A percentile compares a stretch with the other conserved stretches of the same genome.
Evolutionary conservation across 805 yeast genomes (phyloP).

Genomic region (Ascoidea asiatica): DNA sequence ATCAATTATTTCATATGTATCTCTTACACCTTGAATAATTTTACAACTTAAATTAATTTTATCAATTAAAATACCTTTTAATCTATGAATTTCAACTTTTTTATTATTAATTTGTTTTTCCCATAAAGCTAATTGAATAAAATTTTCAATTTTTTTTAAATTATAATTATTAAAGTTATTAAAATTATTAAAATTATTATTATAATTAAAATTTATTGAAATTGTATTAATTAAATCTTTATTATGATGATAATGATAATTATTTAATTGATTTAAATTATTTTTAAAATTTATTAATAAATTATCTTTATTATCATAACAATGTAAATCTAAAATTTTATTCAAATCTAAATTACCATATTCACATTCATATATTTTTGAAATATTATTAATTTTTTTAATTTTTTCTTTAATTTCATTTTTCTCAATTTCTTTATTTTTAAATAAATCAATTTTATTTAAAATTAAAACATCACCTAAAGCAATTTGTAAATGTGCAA

Average conservation of each 20-base stretch:
- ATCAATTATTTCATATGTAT: conserved; percentile 71
- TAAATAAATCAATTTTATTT: conserved; percentile 60
- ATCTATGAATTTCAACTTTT: conserved; percentile 59
- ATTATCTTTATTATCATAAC: conserved; percentile 41
- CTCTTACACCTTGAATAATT: conserved; percentile 86
- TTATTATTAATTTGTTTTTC: conserved; percentile 33
- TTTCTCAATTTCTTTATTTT: conserved; percentile 14
- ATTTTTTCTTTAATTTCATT: conserved; percentile 25
- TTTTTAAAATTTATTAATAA: conserved; percentile 12
- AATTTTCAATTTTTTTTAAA: conserved; percentile 36
- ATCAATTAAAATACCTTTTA: conserved; percentile 58
- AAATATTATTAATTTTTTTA: conserved; percentile 46
- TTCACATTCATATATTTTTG: conserved; percentile 52
- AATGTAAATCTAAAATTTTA: conserved; percentile 62
- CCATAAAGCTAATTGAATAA: conserved; percentile 71
- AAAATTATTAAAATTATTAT: conserved; percentile 29
- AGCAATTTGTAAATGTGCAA: conserved; percentile 85
- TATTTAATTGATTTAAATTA: conserved; percentile 12
- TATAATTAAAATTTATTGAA: conserved; percentile 21
- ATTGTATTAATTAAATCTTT: not conserved
- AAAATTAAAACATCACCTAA: conserved; percentile 73
- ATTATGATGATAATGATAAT: conserved; percentile 8
- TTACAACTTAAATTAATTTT: conserved; percentile 22
- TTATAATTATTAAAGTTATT: conserved; percentile 18
- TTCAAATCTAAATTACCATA: conserved; percentile 65